Conservation (phyloP, 164 flowering plant genomes). For the Dillenia suffruticosa region DNA sequence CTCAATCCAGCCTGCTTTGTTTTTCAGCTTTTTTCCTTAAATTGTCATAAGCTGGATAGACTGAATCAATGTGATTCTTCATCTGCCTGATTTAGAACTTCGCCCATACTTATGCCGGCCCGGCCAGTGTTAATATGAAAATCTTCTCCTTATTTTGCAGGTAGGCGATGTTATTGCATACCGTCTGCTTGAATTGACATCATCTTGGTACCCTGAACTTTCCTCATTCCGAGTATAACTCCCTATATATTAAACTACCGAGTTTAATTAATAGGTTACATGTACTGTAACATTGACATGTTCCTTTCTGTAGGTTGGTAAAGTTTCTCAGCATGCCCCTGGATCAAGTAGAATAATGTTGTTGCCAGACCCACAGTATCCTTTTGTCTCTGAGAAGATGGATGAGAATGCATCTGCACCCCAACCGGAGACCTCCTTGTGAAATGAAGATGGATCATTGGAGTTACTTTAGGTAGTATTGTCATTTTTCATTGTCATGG, state of each 20-base stretch:
- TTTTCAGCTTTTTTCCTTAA: too few species aligned
- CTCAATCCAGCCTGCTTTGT: too few species aligned
- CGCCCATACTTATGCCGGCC: background rate
- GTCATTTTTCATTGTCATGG: too few species aligned
- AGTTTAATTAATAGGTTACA: background rate
- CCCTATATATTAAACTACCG: background rate
- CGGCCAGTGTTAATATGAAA: background rate
- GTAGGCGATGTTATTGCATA: constrained; percentile 85
- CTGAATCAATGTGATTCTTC: too few species aligned
- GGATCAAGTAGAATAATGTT: constrained; percentile 41
- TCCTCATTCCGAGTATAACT: constrained; percentile 69
- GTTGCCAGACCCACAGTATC: constrained; percentile 58
- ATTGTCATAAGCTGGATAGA: too few species aligned
- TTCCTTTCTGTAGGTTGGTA: constrained; percentile 61
- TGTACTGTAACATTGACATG: background rate
- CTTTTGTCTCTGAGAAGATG: constrained; percentile 35
- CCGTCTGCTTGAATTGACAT: constrained; percentile 83
- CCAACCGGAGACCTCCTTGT: constrained; percentile 41
- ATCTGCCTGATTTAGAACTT: too few species aligned
- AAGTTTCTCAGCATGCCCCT: constrained; percentile 40
- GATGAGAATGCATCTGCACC: constrained; percentile 34
- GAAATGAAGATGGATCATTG: constrained; percentile 84
- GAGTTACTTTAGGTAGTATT: constrained; percentile 42
- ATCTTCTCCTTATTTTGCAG: constrained; percentile 33
- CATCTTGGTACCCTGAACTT: constrained; percentile 86